Evolutionary conservation across 768 basidiomycete species (phyloP), one percentile per base, ranked within the genome.

Genomic region (Boletus rubroflammeus): DNA sequence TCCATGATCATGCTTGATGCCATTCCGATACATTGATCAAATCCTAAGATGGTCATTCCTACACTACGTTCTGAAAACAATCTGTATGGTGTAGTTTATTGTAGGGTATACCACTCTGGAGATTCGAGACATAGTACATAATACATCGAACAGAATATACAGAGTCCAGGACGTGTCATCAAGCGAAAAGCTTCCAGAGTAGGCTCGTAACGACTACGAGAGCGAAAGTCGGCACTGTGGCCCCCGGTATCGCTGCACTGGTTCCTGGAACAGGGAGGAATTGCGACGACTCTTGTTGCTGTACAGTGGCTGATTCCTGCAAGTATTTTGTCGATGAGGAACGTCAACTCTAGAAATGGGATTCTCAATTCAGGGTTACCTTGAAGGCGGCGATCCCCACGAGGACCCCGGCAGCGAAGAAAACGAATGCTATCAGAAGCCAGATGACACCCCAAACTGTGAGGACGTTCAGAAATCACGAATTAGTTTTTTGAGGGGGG

Each of bases 371-470:
- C n/a, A 60, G 68, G 3, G n/a, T n/a, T 60, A 88, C 90, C 78
- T 93, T 94, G 79, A 93, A 94, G 2, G 81, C 83, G 25, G 81
- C 84, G 3, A 93, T 66, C 19, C 93, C 90, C 23, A 93, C 84
- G 21, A 95, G 72, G 48, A 95, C 69, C 0, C 89, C 91, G 3
- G 79, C 70, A 7, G 80, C 85, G 62, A 95, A 92, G 73, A 88
- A 93, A 8, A 78, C 56, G 51, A 89, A 78, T 0, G 90, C 86
- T 29, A 83, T 68, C 59, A 94, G 69, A 35, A 93, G 81, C 93
- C 93, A 95, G 47, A 95, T 78, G 50, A 93, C 82, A 32, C 93
- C 93, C 92, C 91, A 93, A 0, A 90, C 91, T 90, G 56, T 8
- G 35, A 14, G 3, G 38, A 47, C 17, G 19, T 34, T 56, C 50